Percentiles rank a stretch among this genome's conserved stretches.
Evolutionary conservation across 768 basidiomycete species (phyloP).

Genomic region (Cubamyces sp.): DNA sequence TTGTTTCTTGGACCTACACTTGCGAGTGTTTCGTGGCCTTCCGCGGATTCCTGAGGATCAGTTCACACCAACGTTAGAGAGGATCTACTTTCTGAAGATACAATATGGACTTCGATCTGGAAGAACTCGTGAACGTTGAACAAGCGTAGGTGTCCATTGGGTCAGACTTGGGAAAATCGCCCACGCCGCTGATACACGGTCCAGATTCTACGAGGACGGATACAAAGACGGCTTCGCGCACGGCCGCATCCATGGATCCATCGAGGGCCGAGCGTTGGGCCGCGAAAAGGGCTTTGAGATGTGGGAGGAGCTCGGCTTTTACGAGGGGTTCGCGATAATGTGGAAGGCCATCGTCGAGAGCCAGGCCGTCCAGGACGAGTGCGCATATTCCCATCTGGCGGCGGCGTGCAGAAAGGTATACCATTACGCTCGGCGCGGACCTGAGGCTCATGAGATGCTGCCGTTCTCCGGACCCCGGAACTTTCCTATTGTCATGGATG

Average conservation of each 20-base stretch:
- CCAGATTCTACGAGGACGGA: constrained; percentile 81
- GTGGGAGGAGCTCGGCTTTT: constrained; percentile 97
- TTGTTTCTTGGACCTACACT: constrained; percentile 22
- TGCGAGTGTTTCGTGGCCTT: background rate
- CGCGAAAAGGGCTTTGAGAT: constrained; percentile 91
- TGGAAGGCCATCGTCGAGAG: constrained; percentile 61
- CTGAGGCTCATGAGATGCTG: background rate
- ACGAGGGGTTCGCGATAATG: constrained; percentile 79
- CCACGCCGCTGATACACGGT: background rate
- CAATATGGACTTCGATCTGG: constrained; percentile 34
- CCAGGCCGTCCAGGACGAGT: constrained; percentile 53
- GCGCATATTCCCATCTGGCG: constrained; percentile 32
- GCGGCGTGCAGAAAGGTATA: background rate
- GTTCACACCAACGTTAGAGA: background rate
- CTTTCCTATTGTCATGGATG: background rate
- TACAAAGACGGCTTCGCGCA: constrained; percentile 80
- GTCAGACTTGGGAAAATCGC: background rate
- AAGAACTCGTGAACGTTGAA: constrained; percentile 36
- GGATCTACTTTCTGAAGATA: background rate
- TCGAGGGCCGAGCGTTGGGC: constrained; percentile 89
- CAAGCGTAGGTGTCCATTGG: constrained; percentile 32
- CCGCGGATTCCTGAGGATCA: background rate
- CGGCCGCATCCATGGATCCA: constrained; percentile 86
- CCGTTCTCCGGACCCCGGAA: background rate
- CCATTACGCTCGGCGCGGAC: background rate